Base-by-base conservation (phyloP, 768 basidiomycete species). In the Exidia glandulosa region DNA sequence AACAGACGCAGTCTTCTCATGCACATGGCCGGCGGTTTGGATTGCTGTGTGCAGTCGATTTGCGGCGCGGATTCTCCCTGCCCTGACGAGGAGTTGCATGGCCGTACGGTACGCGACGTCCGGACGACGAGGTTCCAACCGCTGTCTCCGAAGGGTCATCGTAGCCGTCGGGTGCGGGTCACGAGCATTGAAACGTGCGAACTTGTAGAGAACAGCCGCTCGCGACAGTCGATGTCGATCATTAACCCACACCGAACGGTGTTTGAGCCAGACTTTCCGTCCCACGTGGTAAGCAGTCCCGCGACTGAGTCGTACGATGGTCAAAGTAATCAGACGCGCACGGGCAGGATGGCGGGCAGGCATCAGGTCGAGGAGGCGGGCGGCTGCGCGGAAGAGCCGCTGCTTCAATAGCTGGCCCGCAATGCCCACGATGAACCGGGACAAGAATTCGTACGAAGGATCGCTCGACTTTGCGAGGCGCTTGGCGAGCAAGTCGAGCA, bases 21-120 rank as follows among this genome's bases (percentile, higher is more conserved):
- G 72, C 23, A 77, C 61, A 1, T 67, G 63, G 25, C 60, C 56
- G 12, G 25, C 23, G 27, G 50, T 9, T 31, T 66, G 67, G 2
- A 69, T 68, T 29, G 68, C 58, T 23, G 64, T 64, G 61, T 80
- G 75, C 3, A 83, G 60, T 59, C 66, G 73, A 58, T 75, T 75
- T 3, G 82, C 84, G 27, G 76, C 75, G 54, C 68, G 71, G 19
- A 74, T 55, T 19, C 79, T 77, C 14, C 75, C 71, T 2, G 74
- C 72, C n/a, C 71, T 73, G 27, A 79, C 64, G 30, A 81, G 69
- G 71, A 72, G 23, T 65, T 60, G 69, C 30, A 69, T 59, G 3
- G 78, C 79, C 12, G 71, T 63, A 12, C 63, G 59, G 57, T 75
- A 70, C 58, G 79, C 73, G 25, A 25, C 10, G n/a, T 50, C 23